Base-by-base conservation (phyloP, 176 grass and related monocot species). In the Oryza longistaminata region DNA sequence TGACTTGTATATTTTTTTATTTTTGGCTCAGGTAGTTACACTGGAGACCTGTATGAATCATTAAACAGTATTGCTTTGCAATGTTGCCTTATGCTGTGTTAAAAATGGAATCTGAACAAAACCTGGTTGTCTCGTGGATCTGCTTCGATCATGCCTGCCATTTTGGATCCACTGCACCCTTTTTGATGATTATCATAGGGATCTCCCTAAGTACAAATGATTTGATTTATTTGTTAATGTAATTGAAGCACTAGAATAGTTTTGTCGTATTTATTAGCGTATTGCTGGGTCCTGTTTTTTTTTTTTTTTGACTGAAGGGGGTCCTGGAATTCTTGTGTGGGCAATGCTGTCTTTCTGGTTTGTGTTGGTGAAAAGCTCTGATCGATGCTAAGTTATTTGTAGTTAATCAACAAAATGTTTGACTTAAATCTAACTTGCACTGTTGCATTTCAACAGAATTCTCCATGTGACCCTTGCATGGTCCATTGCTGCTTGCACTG, bases 401-500 rank as follows among this genome's bases (percentile, higher is more conserved):
- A 76, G 62, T 19, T 55, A 45, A 79, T 12, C 9, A 21, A 13
- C 19, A 13, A 58, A 83, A 74, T 43, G 21, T 11, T 4, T 11
- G 22, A 9, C 6, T 40, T 13, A n/a, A 17, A 70, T 31, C 46
- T 84, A 75, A 62, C 85, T 60, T 81, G 62, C 35, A 11, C n/a
- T 79, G 13, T 81, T 58, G 4, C 72, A n/a, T 42, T 85, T 46
- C 60, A 37, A 21, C 84, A 98, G 96, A 95, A 98, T 68, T 90
- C 93, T 12, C 96, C 96, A 4, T 95, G 87, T 39, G 91, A 98
- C 71, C 93, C 96, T 52, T 98, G 96, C 77, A 88, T 91, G 82
- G 91, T 92, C 77, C 96, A 98, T 71, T 98, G 93, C 78, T 98
- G 96, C 49, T 61, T 98, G 85, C 96, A 95, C 71, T 98, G 96